Percentiles rank a stretch among this genome's conserved stretches.
Evolutionary conservation across 2,329 filamentous ascomycete genomes (phyloP).

Genomic region (Sporothrix pallida): DNA sequence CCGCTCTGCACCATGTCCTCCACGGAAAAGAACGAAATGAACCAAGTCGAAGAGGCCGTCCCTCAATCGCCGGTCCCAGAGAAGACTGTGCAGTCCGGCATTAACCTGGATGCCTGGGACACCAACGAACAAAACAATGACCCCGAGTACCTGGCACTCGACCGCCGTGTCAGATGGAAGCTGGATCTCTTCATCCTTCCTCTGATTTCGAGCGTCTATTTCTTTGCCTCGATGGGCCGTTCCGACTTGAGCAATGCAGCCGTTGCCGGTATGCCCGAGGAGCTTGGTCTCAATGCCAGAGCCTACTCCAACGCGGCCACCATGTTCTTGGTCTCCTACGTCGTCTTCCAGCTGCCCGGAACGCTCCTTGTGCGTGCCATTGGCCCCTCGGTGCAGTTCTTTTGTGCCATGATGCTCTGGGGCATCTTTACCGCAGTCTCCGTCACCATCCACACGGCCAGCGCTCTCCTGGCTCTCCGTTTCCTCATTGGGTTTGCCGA

Average conservation of each 20-base stretch:
- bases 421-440: constrained; percentile 37
- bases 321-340: constrained; percentile 46
- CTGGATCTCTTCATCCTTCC: constrained; percentile 20
- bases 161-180: constrained; percentile 18
- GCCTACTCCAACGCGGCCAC: constrained; percentile 34
- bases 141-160: neutral
- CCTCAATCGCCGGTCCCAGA: neutral
- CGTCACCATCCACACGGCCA: constrained; percentile 34
- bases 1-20: neutral
- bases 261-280: constrained; percentile 33
- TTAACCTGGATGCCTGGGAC: neutral
- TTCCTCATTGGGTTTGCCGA: constrained; percentile 44
- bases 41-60: constrained; percentile 7
- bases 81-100: constrained; percentile 1
- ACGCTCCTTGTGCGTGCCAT: constrained; percentile 45
- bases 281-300: constrained; percentile 33
- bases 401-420: constrained; percentile 43
- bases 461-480: constrained; percentile 25
- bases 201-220: constrained; percentile 24
- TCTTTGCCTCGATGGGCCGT: constrained; percentile 29
- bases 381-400: constrained; percentile 41
- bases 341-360: constrained; percentile 43
- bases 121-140: no score
- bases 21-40: constrained; percentile 8
- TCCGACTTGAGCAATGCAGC: constrained; percentile 34